A percentile compares a stretch with the other conserved stretches of the same genome.
These are phyloP conservation scores for Pugionium dolabratum DNA, from an alignment of 345 rosid species.

Conservation along the genomic window DNA sequence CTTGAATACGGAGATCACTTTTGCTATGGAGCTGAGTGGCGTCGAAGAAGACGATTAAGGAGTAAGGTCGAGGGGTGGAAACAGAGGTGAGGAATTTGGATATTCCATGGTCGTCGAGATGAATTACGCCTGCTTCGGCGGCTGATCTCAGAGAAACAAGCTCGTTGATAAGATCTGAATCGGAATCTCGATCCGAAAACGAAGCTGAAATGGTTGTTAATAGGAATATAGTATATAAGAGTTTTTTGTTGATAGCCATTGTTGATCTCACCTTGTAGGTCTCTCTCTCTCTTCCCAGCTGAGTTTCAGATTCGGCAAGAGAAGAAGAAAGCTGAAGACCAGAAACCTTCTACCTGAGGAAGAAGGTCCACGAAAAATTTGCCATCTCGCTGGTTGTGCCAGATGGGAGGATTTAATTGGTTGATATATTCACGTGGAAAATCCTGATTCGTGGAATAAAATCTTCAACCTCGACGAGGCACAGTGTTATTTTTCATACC, in stretches of 20 bases:
- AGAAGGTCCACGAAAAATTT: slow-evolving; percentile 24
- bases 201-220: slow-evolving; percentile 28
- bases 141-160: slow-evolving; percentile 67
- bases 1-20: slow-evolving; percentile 68
- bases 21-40: slow-evolving; percentile 64
- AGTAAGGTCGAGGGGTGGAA: slow-evolving; percentile 72
- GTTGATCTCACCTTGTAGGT: slow-evolving; percentile 16
- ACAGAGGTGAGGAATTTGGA: slow-evolving; percentile 74
- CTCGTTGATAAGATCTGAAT: slow-evolving; percentile 56
- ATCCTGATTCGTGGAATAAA: not conserved
- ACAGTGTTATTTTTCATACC: not conserved
- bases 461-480: not conserved
- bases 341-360: not conserved
- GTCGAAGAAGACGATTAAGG: slow-evolving; percentile 82
- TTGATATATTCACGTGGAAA: not conserved
- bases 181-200: slow-evolving; percentile 36
- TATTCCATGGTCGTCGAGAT: slow-evolving; percentile 68
- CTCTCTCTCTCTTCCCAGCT: not conserved
- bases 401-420: slow-evolving; percentile 18
- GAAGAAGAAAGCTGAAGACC: not conserved
- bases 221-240: slow-evolving; percentile 31
- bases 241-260: slow-evolving; percentile 45
- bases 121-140: slow-evolving; percentile 71
- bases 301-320: slow-evolving; percentile 20
- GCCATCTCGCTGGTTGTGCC: slow-evolving; percentile 2